phyloP scores from a whole-genome alignment of 2,329 filamentous ascomycete species.

The Fusarium duplospermum region DNA sequence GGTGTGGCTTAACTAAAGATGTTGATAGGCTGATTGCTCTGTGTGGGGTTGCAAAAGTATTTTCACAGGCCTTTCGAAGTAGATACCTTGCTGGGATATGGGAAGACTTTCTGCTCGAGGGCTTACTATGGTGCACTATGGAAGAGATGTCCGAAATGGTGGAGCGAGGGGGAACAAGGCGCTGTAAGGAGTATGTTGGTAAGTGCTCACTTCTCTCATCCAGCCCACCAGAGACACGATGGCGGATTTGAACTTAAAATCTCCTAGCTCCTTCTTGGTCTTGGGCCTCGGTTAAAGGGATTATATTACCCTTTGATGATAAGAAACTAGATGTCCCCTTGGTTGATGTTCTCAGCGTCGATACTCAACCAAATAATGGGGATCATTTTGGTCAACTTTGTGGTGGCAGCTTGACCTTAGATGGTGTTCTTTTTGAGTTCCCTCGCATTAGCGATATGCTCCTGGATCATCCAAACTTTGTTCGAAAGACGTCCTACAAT shows the following conservation, averaged over 20 bases:
- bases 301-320: neutral
- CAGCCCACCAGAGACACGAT: neutral
- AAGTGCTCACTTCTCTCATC: neutral
- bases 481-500: fast-evolving
- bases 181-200: neutral
- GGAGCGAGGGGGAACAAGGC: neutral
- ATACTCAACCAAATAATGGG: neutral
- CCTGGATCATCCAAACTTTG: neutral
- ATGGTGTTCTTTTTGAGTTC: neutral
- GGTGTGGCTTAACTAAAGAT: neutral
- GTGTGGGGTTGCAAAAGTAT: neutral
- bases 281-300: neutral
- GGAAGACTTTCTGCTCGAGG: neutral
- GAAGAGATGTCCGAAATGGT: neutral
- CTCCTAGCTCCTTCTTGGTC: neutral
- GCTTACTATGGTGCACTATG: neutral
- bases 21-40: neutral
- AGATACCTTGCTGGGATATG: neutral
- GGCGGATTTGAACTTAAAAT: neutral
- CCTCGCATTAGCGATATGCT: neutral
- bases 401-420: neutral
- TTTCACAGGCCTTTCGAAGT: neutral
- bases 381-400: neutral
- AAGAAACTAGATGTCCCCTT: neutral
- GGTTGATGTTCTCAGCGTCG: neutral